These are phyloP conservation scores for Piloderma croceum DNA, from an alignment of 768 basidiomycete genomes.

Conservation along the genomic window DNA sequence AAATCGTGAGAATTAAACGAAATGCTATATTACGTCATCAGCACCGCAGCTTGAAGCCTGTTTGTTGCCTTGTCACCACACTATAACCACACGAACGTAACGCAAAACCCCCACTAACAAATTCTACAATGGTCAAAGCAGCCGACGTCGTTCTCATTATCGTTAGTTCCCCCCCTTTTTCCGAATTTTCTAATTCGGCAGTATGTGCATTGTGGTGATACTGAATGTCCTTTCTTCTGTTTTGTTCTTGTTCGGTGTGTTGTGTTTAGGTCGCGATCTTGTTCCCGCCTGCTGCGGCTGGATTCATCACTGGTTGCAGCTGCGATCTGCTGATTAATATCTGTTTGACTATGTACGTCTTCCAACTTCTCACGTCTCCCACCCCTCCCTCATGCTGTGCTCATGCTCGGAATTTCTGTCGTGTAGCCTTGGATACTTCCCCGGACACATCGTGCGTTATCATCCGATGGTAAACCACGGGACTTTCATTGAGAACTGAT, in stretches of 20 bases:
- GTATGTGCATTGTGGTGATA: slow-evolving; percentile 3
- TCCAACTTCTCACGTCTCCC: background rate
- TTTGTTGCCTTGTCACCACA: too few relatives aligned
- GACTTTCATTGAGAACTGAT: too few relatives aligned
- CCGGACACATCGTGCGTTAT: slow-evolving; percentile 53
- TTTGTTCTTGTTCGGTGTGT: background rate
- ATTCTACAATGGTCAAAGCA: slow-evolving; percentile 45
- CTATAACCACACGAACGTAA: slow-evolving; percentile 1
- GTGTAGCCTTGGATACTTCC: slow-evolving; percentile 68
- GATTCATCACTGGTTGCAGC: slow-evolving; percentile 73
- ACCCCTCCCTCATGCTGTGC: background rate
- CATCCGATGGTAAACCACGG: too few relatives aligned
- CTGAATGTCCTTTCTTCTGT: background rate
- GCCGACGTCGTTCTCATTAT: slow-evolving; percentile 79
- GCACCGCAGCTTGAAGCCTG: too few relatives aligned
- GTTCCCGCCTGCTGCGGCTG: slow-evolving; percentile 78
- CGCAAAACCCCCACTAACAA: slow-evolving; percentile 1
- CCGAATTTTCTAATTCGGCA: background rate
- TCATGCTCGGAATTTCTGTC: slow-evolving; percentile 4
- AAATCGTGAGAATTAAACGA: too few relatives aligned
- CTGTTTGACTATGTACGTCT: slow-evolving; percentile 64
- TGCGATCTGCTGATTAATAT: slow-evolving; percentile 87
- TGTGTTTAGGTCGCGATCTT: slow-evolving; percentile 70
- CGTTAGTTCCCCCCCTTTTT: slow-evolving; percentile 33
- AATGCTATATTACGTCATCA: too few relatives aligned